A percentile compares a stretch with the other conserved stretches of the same genome.
Conservation (phyloP, 1,139 yeast species). For the Scheffersomyces cryptocercus region DNA sequence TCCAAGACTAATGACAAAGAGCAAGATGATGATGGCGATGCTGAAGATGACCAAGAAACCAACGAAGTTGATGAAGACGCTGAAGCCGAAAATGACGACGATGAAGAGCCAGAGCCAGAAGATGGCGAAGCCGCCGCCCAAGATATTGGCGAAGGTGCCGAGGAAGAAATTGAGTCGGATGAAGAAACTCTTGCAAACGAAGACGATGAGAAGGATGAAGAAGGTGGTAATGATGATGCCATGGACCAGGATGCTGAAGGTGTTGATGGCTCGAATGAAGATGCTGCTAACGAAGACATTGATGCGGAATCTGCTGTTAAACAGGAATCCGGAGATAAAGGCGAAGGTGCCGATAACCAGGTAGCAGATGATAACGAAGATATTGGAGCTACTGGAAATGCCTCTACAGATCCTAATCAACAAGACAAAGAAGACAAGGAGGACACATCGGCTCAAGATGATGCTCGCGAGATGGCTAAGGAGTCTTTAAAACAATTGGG, state of each 20-base stretch:
- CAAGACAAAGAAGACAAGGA: constrained; percentile 33
- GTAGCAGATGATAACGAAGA: constrained; percentile 68
- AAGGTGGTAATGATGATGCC: constrained; percentile 28
- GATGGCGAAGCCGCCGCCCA: constrained; percentile 31
- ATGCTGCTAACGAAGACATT: constrained; percentile 49
- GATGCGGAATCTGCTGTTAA: constrained; percentile 70
- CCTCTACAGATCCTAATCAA: constrained; percentile 49
- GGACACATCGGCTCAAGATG: constrained; percentile 45
- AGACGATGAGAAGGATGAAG: constrained; percentile 25
- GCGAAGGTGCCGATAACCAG: constrained; percentile 77
- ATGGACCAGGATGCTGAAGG: constrained; percentile 36
- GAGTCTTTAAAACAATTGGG: constrained; percentile 87
- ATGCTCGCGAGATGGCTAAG: constrained; percentile 69
- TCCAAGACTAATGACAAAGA: constrained; percentile 21
- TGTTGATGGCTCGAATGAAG: constrained; percentile 50
- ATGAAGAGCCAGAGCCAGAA: constrained; percentile 20
- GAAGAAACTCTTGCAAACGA: constrained; percentile 19
- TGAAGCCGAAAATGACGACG: constrained; percentile 31
- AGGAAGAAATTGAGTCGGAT: constrained; percentile 13
- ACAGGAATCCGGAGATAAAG: constrained; percentile 69
- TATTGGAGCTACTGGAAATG: constrained; percentile 69
- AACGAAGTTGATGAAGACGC: constrained; percentile 24
- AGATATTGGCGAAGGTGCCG: constrained; percentile 19
- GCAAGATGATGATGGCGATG: constrained; percentile 17
- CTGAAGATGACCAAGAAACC: constrained; percentile 23